Conservation (phyloP, 1,284 basidiomycete species). For the Porphyrellus sp. region DNA sequence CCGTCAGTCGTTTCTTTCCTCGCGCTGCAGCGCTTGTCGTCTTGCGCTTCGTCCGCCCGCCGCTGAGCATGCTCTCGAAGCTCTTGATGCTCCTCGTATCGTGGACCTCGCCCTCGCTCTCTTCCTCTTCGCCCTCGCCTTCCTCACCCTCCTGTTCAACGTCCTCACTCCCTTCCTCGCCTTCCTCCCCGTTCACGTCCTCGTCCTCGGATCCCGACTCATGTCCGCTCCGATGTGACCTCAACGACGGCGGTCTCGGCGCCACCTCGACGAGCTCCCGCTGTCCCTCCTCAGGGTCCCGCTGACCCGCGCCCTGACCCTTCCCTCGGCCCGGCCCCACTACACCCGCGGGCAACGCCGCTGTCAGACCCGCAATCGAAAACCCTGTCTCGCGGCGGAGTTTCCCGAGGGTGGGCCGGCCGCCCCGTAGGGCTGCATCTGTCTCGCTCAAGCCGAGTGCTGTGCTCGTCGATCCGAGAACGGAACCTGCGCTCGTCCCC, state of each 20-base stretch:
- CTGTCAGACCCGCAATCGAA: slow-evolving; percentile 77
- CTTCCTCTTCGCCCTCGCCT: slow-evolving; percentile 27
- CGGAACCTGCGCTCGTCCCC: background rate
- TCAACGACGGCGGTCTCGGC: slow-evolving; percentile 50
- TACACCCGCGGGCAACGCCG: slow-evolving; percentile 57
- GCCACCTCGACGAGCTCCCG: slow-evolving; percentile 61
- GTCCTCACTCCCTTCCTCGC: slow-evolving; percentile 27
- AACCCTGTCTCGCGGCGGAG: slow-evolving; percentile 72
- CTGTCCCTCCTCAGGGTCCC: slow-evolving; percentile 53
- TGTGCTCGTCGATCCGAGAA: background rate
- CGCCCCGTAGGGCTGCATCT: slow-evolving; percentile 39
- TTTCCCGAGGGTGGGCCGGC: slow-evolving; percentile 52
- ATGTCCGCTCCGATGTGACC: slow-evolving; percentile 36
- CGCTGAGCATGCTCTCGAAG: slow-evolving; percentile 79
- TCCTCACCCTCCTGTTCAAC: slow-evolving; percentile 36
- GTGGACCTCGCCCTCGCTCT: slow-evolving; percentile 33
- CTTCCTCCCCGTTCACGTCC: slow-evolving; percentile 29
- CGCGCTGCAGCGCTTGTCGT: background rate
- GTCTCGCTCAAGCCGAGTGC: background rate
- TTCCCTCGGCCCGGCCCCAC: slow-evolving; percentile 37
- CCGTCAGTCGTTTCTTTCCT: slow-evolving; percentile 44
- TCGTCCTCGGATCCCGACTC: slow-evolving; percentile 38
- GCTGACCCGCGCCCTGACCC: too few relatives aligned
- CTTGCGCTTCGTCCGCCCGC: slow-evolving; percentile 27
- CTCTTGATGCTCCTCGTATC: slow-evolving; percentile 72